Evolutionary conservation across 148 eudicot species (phyloP).

Genomic region (Silene uniflora): DNA sequence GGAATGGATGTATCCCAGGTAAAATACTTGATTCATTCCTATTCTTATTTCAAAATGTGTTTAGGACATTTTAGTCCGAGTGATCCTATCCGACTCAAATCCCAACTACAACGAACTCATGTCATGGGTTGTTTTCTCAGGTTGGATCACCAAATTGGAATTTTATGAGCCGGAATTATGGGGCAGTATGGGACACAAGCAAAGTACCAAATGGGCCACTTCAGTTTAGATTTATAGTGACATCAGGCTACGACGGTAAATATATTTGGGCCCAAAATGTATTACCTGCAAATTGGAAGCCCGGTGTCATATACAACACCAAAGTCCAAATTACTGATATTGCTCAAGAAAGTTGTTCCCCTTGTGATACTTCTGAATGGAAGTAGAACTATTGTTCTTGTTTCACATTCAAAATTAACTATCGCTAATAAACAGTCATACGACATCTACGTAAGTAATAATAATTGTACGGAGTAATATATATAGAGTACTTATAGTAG

Average conservation of each 20-base stretch:
- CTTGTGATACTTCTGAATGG: conserved; percentile 42
- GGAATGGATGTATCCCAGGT: conserved; percentile 69
- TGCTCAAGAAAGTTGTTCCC: conserved; percentile 57
- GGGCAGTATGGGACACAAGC: conserved; percentile 75
- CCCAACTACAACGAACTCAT: too few species aligned
- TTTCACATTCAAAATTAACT: too few species aligned
- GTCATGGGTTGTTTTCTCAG: conserved; percentile 23
- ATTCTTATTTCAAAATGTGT: neutral
- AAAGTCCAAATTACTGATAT: conserved; percentile 48
- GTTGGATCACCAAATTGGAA: conserved; percentile 53
- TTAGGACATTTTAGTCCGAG: too few species aligned
- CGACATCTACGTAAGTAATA: too few species aligned
- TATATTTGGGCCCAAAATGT: conserved; percentile 53
- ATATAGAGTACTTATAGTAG: too few species aligned
- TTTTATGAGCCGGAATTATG: conserved; percentile 53
- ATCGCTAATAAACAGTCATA: too few species aligned
- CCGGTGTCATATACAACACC: conserved; percentile 39
- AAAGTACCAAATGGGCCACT: conserved; percentile 56
- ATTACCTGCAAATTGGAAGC: conserved; percentile 63
- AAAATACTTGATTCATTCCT: neutral
- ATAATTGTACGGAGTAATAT: too few species aligned
- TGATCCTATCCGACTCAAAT: too few species aligned
- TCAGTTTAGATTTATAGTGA: conserved; percentile 54
- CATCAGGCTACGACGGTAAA: conserved; percentile 67
- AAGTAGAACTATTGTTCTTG: conserved; percentile 5